These are phyloP conservation scores for Lycium barbarum DNA, from an alignment of 257 asterid genomes.

Conservation along the genomic window DNA sequence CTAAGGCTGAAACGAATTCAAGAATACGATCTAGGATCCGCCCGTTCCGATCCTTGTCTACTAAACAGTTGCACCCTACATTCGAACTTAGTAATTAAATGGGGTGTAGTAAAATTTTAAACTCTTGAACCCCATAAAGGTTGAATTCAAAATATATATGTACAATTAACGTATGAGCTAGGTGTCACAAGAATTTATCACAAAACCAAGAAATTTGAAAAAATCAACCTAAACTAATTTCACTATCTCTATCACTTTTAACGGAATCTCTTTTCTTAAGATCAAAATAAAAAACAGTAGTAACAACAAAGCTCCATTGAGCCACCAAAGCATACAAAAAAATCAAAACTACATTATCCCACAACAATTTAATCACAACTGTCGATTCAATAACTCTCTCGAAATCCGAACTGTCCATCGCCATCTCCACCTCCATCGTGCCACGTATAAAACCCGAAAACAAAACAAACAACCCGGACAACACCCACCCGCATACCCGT, in stretches of 20 bases:
- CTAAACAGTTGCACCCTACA: background rate
- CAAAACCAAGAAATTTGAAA: background rate
- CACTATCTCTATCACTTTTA: conserved; percentile 18
- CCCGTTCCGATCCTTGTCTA: background rate
- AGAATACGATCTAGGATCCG: background rate
- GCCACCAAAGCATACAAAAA: background rate
- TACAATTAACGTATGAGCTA: background rate
- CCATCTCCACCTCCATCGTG: background rate
- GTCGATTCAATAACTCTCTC: background rate
- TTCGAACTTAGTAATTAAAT: background rate
- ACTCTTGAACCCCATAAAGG: background rate
- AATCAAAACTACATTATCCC: conserved; percentile 3
- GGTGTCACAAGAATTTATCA: background rate
- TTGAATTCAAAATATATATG: background rate
- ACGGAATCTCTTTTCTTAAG: background rate
- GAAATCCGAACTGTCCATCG: background rate
- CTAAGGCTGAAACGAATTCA: background rate
- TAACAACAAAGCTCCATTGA: conserved; percentile 12
- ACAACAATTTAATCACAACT: conserved; percentile 20
- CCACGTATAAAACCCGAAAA: background rate
- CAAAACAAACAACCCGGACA: conserved; percentile 12
- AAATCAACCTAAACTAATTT: conserved; percentile 5
- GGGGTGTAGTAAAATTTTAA: background rate
- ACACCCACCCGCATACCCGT: conserved; percentile 17
- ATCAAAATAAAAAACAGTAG: background rate